Conservation (phyloP, 805 yeast genomes). For the Metschnikowia bowlesiae region DNA sequence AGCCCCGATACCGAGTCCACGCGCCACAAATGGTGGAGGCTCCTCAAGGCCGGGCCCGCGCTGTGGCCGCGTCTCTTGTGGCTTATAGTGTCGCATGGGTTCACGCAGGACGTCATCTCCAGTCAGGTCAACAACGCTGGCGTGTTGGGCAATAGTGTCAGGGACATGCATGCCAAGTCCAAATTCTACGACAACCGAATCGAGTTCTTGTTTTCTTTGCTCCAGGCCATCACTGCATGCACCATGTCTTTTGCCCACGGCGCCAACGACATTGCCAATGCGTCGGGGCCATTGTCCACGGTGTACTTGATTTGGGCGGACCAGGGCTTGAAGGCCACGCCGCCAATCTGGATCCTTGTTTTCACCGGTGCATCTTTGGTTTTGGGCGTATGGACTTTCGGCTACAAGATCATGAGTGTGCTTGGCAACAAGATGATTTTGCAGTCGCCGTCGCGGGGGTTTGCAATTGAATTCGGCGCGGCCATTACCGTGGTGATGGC, state of each 20-base stretch:
- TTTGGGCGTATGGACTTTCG: constrained; percentile 66
- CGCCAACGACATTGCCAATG: constrained; percentile 74
- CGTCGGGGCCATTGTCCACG: constrained; percentile 70
- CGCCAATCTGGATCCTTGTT: constrained; percentile 69
- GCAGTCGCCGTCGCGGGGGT: constrained; percentile 77
- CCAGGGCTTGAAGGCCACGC: constrained; percentile 50
- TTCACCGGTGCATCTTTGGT: constrained; percentile 65
- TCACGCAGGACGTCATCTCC: constrained; percentile 57
- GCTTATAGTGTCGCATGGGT: constrained; percentile 54
- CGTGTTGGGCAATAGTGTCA: constrained; percentile 43
- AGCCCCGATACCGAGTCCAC: constrained; percentile 29
- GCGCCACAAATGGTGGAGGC: constrained; percentile 35
- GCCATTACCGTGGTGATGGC: constrained; percentile 75
- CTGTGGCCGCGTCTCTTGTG: constrained; percentile 52
- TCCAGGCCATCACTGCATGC: constrained; percentile 70
- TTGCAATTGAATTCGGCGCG: constrained; percentile 72
- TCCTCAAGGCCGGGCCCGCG: constrained; percentile 43
- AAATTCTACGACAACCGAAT: constrained; percentile 66
- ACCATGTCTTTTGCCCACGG: constrained; percentile 84
- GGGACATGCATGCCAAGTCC: constrained; percentile 51
- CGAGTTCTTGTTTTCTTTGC: constrained; percentile 62
- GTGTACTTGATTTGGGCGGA: constrained; percentile 59
- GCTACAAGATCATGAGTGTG: constrained; percentile 64
- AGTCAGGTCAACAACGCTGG: constrained; percentile 40
- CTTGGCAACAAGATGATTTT: constrained; percentile 71